Conservation (phyloP, 495 filamentous ascomycete genomes). For the Aspergillus coremiiformis region DNA sequence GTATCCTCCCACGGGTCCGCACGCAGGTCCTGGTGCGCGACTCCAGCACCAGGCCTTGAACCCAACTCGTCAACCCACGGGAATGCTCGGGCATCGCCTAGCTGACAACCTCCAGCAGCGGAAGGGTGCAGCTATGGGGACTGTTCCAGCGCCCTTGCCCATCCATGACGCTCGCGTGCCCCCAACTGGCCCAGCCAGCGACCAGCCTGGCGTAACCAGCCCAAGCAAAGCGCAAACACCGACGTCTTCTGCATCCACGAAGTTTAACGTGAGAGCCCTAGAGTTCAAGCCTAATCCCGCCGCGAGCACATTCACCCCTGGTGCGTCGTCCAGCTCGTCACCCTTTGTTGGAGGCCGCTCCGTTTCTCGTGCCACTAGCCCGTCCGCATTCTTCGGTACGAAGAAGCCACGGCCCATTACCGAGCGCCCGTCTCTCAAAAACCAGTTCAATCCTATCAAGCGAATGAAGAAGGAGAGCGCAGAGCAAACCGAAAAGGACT, state of each 20-base stretch:
- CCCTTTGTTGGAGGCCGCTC: constrained; percentile 44
- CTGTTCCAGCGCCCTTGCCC: constrained; percentile 48
- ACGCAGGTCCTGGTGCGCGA: constrained; percentile 28
- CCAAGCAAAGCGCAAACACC: constrained; percentile 43
- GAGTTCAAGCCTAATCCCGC: constrained; percentile 81
- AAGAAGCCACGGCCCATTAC: constrained; percentile 52
- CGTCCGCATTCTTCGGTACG: constrained; percentile 47
- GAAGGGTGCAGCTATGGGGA: constrained; percentile 38
- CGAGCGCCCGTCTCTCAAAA: constrained; percentile 55
- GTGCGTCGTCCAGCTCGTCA: constrained; percentile 56
- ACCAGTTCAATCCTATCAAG: constrained; percentile 67
- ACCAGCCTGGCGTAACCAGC: constrained; percentile 36
- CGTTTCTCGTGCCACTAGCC: constrained; percentile 44
- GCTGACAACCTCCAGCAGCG: constrained; percentile 50
- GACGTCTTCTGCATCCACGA: constrained; percentile 47
- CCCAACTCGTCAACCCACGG: constrained; percentile 34
- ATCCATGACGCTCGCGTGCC: constrained; percentile 45
- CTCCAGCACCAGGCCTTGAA: constrained; percentile 38
- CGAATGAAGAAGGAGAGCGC: constrained; percentile 55
- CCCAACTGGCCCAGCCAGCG: constrained; percentile 42
- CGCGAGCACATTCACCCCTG: constrained; percentile 67
- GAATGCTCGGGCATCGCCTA: constrained; percentile 48
- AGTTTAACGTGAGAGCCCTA: constrained; percentile 74
- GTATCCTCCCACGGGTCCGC: constrained; percentile 42
- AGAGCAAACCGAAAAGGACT: constrained; percentile 41